Evolutionary conservation across 768 basidiomycete species (phyloP).

Genomic region (Mycena polygramma): DNA sequence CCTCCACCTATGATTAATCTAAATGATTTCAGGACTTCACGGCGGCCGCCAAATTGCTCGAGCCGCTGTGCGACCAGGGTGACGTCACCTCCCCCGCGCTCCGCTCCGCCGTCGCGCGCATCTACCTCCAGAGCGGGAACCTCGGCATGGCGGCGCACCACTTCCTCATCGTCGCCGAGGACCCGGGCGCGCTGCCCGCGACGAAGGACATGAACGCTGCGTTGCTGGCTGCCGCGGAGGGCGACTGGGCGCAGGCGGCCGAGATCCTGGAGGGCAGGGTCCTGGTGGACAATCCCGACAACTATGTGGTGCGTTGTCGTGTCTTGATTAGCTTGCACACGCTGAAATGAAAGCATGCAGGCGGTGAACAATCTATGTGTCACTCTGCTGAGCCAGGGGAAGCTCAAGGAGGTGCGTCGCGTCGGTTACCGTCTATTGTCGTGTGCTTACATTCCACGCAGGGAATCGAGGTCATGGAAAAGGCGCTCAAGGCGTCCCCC

Average conservation of each 20-base stretch:
- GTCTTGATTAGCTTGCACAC: background rate
- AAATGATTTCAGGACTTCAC: conserved; percentile 66
- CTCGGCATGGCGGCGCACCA: conserved; percentile 69
- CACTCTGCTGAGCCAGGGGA: conserved; percentile 76
- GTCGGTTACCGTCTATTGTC: background rate
- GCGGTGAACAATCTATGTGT: conserved; percentile 86
- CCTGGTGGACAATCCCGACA: conserved; percentile 67
- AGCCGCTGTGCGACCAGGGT: conserved; percentile 69
- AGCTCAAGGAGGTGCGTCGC: conserved; percentile 71
- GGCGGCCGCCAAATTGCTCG: conserved; percentile 76
- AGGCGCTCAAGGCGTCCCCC: conserved; percentile 72
- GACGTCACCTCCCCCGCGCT: conserved; percentile 61
- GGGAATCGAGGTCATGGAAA: conserved; percentile 81
- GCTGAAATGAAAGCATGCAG: conserved; percentile 45
- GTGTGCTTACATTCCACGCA: conserved; percentile 43
- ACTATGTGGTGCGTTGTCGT: conserved; percentile 64
- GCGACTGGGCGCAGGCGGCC: conserved; percentile 74
- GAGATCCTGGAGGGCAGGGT: conserved; percentile 54
- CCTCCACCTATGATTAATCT: too few species aligned
- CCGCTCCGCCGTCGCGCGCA: conserved; percentile 77
- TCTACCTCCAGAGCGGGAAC: conserved; percentile 83
- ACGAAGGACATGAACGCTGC: conserved; percentile 75
- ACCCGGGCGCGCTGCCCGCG: conserved; percentile 57
- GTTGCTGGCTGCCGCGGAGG: conserved; percentile 74
- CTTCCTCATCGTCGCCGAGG: conserved; percentile 64